These are phyloP conservation scores for Arxiozyma bovina DNA, from an alignment of 1,139 yeast species.

Conservation along the genomic window DNA sequence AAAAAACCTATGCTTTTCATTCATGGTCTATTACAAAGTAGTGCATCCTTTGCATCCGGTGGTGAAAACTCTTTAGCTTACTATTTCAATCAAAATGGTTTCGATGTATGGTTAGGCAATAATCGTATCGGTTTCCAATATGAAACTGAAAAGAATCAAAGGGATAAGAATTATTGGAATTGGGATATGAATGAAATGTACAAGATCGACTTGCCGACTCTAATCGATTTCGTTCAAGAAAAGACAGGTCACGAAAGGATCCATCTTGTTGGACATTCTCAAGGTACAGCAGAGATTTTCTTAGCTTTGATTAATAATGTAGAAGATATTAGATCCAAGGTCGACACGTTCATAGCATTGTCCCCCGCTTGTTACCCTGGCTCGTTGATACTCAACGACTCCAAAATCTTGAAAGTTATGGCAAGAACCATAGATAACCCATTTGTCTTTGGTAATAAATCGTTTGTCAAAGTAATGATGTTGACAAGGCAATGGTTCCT, in stretches of 20 bases:
- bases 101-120: conserved; percentile 91
- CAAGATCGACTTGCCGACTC: conserved; percentile 61
- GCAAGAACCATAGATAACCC: conserved; percentile 34
- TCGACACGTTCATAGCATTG: conserved; percentile 66
- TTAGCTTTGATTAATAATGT: conserved; percentile 44
- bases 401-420: conserved; percentile 40
- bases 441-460: conserved; percentile 49
- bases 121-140: conserved; percentile 71
- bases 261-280: conserved; percentile 74
- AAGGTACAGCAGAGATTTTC: conserved; percentile 84
- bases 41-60: conserved; percentile 73
- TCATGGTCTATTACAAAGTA: conserved; percentile 82
- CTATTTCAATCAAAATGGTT: conserved; percentile 50
- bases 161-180: conserved; percentile 58
- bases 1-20: conserved; percentile 56
- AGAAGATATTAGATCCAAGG: conserved; percentile 38
- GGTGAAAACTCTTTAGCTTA: conserved; percentile 73
- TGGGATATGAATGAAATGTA: conserved; percentile 88
- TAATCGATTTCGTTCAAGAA: conserved; percentile 53
- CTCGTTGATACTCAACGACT: conserved; percentile 44
- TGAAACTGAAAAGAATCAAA: conserved; percentile 34
- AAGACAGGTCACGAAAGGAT: conserved; percentile 38
- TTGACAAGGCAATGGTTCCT: conserved; percentile 39
- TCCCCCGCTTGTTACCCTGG: conserved; percentile 94
- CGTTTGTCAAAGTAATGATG: conserved; percentile 55